phyloP scores from a whole-genome alignment of 2,329 filamentous ascomycete genomes.

The Fusarium sp. region DNA sequence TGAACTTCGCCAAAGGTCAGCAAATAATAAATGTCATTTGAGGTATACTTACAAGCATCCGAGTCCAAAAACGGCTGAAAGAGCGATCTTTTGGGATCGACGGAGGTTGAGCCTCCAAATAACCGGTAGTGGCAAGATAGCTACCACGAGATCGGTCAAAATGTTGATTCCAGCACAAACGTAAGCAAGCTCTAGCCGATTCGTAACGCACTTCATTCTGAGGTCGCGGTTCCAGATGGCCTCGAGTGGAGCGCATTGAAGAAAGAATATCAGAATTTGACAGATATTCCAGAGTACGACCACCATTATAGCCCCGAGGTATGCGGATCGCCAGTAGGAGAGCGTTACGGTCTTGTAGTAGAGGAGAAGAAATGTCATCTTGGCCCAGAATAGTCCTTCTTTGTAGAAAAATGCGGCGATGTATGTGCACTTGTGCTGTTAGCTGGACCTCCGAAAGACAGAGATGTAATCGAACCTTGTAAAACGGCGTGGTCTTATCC shows the following conservation, averaged over 20 bases:
- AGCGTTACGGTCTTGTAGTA: slow-evolving; percentile 27
- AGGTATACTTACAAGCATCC: slow-evolving; percentile 21
- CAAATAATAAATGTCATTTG: accelerated
- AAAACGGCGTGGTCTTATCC: neutral
- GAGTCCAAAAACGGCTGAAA: slow-evolving; percentile 14
- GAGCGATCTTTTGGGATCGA: slow-evolving; percentile 13
- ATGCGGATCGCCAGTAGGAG: slow-evolving; percentile 8
- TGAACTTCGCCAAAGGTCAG: neutral
- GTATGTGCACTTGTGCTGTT: slow-evolving; percentile 17
- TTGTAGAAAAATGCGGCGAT: slow-evolving; percentile 15
- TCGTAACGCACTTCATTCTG: neutral
- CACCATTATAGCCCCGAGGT: neutral
- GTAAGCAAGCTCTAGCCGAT: neutral
- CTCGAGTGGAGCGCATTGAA: slow-evolving; percentile 14
- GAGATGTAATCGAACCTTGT: neutral
- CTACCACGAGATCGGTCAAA: slow-evolving; percentile 20
- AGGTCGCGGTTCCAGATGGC: slow-evolving; percentile 11
- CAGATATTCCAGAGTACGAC: slow-evolving; percentile 8
- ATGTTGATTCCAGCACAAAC: slow-evolving; percentile 15
- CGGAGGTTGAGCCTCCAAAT: slow-evolving; percentile 25
- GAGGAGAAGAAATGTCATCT: slow-evolving; percentile 30
- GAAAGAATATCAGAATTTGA: neutral
- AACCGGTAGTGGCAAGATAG: slow-evolving; percentile 18
- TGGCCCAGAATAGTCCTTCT: slow-evolving; percentile 1
- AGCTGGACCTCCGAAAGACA: neutral